phyloP scores from a whole-genome alignment of 1,284 basidiomycete species.

The Volvariella surrecta region DNA sequence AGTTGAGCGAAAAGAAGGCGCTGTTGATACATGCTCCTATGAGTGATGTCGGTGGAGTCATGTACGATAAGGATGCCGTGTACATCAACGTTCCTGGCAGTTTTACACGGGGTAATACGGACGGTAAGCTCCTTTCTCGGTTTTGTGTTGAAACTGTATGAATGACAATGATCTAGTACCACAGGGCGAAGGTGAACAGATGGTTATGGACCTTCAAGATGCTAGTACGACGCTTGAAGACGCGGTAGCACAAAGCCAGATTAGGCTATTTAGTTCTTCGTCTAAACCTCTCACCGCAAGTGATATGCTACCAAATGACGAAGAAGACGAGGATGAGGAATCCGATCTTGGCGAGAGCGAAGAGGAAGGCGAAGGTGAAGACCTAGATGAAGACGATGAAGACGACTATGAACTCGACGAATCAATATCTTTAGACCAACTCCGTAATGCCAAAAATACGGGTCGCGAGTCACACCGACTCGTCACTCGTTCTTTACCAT shows the following conservation, averaged over 20 bases:
- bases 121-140: conserved; percentile 32
- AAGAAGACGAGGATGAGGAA: conserved; percentile 23
- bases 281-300: conserved; percentile 40
- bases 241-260: conserved; percentile 72
- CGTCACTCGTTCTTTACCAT: conserved; percentile 33
- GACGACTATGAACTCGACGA: conserved; percentile 14
- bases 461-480: conserved; percentile 44
- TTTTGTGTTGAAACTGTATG: conserved; percentile 4
- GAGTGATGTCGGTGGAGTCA: conserved; percentile 95
- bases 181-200: conserved; percentile 90
- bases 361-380: conserved; percentile 17
- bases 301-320: conserved; percentile 17
- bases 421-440: conserved; percentile 12
- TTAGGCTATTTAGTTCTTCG: conserved; percentile 82
- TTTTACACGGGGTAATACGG: conserved; percentile 68
- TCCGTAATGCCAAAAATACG: conserved; percentile 25
- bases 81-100: conserved; percentile 97
- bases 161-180: conserved; percentile 33
- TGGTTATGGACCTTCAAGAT: conserved; percentile 97
- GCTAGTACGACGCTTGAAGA: conserved; percentile 80
- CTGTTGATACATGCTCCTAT: conserved; percentile 93
- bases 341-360: conserved; percentile 13
- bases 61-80: conserved; percentile 98
- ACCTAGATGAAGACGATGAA: conserved; percentile 22
- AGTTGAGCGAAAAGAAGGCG: conserved; percentile 93